Evolutionary conservation across 2,329 filamentous ascomycete genomes (phyloP).

Genomic region (Calonectria honghensis): DNA sequence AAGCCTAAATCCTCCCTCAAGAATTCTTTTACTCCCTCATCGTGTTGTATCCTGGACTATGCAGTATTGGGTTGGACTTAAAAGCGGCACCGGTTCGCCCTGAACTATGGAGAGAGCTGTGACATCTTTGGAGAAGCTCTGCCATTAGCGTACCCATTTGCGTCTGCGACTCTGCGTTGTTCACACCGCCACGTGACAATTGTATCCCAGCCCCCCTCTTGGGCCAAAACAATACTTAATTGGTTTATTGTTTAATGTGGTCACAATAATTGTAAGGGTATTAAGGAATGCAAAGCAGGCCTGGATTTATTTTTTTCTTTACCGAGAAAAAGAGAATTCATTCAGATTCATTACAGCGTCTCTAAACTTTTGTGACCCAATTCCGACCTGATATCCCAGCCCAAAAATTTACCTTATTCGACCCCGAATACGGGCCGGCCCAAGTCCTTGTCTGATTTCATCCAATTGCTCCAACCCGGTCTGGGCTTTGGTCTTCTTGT

Average conservation of each 20-base stretch:
- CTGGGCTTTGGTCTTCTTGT: slow-evolving; percentile 88
- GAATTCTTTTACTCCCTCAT: not conserved
- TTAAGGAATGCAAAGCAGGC: not conserved
- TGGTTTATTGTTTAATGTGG: not conserved
- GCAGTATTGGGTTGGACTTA: not conserved
- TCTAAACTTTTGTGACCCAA: slow-evolving; percentile 26
- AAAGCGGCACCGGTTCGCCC: slow-evolving; percentile 9
- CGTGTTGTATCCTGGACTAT: not conserved
- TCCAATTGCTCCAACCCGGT: slow-evolving; percentile 92
- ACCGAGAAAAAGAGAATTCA: slow-evolving; percentile 36
- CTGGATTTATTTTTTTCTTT: not conserved
- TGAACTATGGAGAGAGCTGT: slow-evolving; percentile 19
- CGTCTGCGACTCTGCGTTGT: not conserved
- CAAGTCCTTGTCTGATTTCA: slow-evolving; percentile 87
- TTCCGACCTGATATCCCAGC: slow-evolving; percentile 21
- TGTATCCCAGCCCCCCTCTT: slow-evolving; percentile 8
- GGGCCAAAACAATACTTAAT: not conserved
- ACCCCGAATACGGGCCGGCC: slow-evolving; percentile 79
- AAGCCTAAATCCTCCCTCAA: not conserved
- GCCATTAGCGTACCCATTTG: too few relatives aligned
- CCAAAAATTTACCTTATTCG: slow-evolving; percentile 46
- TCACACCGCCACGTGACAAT: slow-evolving; percentile 50
- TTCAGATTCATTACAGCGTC: slow-evolving; percentile 42
- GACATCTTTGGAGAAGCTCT: not conserved
- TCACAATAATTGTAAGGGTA: not conserved